Evolutionary conservation across 75 land plant species (phyloP), one percentile per base, ranked within the genome.

Genomic region (Chamaecyparis obtusa): DNA sequence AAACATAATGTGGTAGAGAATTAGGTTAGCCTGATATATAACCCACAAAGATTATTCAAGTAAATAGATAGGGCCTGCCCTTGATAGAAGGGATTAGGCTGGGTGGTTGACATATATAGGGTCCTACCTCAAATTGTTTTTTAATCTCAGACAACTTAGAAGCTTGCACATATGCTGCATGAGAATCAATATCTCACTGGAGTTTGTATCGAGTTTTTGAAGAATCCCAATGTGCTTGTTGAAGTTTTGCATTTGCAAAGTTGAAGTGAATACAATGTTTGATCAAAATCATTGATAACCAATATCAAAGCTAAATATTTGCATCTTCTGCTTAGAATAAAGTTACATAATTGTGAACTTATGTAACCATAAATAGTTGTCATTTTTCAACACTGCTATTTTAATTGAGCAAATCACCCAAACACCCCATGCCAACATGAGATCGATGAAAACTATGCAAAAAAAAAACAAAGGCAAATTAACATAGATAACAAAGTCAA

Each of bases 181-280:
- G 92, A 19, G 95, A 92, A 84, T 95, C 96, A 49, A 96, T 91
- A 88, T 97, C 99, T 60, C 94, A 92, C 14, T 30, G 86, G 82
- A 96, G 93, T 87, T 97, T 96, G 24, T 97, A 97, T 71, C 93
- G 86, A 78, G 88, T 87, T 93, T 93, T 97, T 64, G 93, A 88
- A 4, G 93, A 32, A 81, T 97, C 96, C 99, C 99, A 97, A 41
- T 89, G 84, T 17, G 96, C 96, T 86, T 90, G 92, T 46, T 92
- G 56, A 75, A 97, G 90, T 49, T 90, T 77, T 56, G 92, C 91
- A 90, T 96, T 98, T 97, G 92, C 87, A 89, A 60, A 87, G 33
- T 37, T 33, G n/a, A 44, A 44, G 15, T 81, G 11, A 46, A 81
- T 41, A 11, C 46, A 21, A 27, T 10, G 51, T 81, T 5, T 17